Base-by-base conservation (phyloP, 2,329 filamentous ascomycete genomes). In the Scedosporium minutisporum region DNA sequence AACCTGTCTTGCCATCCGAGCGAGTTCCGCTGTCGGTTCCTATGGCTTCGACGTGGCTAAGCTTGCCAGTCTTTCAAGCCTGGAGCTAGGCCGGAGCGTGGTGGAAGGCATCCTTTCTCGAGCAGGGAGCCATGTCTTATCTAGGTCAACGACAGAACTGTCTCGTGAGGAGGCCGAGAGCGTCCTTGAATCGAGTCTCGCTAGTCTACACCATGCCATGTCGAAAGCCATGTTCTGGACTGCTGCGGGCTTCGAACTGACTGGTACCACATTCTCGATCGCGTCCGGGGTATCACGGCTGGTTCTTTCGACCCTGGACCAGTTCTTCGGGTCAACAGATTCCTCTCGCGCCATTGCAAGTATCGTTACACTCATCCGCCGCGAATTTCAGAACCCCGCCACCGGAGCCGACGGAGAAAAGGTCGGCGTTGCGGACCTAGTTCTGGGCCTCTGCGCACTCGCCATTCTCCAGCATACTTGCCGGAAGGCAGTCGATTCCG, bases 321-420 rank as follows among this genome's bases (percentile, higher is more conserved):
- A 85, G 65, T 81, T 88, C 46, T 82, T 88, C 29, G 86, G 86
- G 14, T 86, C 84, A 2, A 88, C 86, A n/a, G 86, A 89, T 69
- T 87, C 85, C 2, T 88, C 86, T 1, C 76, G 85, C 48, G 86
- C 86, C 10, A 86, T 88, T 64, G 84, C 85, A 2, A 86, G 84
- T 69, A 88, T 89, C 68, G 80, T 88, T 66, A 82, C 82, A 1
- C 74, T 88, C 38, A 81, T 88, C 57, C 80, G 84, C 33, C 79
- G 84, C 63, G 86, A 88, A 70, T 87, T 88, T 64, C 80, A 82
- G 61, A 86, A 87, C 63, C 84, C 85, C 0, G 80, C 82, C 7
- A 87, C 84, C 0, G 85, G 84, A 4, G 74, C 77, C 2, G 76
- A 79, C 57, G 83, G 83, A 7, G 86, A 88, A 68, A 80, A 76